These are phyloP conservation scores for Boletus holoroseus DNA, from an alignment of 1,284 basidiomycete genomes.

Conservation along the genomic window DNA sequence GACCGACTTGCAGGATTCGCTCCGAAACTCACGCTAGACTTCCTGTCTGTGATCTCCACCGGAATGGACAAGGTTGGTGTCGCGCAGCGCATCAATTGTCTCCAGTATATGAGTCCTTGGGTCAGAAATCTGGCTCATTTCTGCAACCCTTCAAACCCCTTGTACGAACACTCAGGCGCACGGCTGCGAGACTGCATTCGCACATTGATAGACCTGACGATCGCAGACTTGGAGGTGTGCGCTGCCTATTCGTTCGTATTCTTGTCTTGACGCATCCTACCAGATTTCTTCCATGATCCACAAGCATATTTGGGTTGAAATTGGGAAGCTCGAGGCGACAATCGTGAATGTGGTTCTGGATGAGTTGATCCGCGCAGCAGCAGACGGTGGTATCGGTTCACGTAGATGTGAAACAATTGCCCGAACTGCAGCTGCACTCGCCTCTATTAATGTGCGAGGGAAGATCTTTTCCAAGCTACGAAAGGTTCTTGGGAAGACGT, in stretches of 20 bases:
- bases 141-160: slow-evolving; percentile 58
- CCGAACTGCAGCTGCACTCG: slow-evolving; percentile 67
- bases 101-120: slow-evolving; percentile 84
- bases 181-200: slow-evolving; percentile 75
- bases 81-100: slow-evolving; percentile 61
- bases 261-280: slow-evolving; percentile 11
- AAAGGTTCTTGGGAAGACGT: slow-evolving; percentile 71
- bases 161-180: slow-evolving; percentile 66
- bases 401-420: slow-evolving; percentile 70
- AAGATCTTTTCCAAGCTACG: slow-evolving; percentile 73
- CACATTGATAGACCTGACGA: slow-evolving; percentile 68
- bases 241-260: slow-evolving; percentile 10
- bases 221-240: slow-evolving; percentile 61
- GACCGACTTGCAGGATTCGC: slow-evolving; percentile 66
- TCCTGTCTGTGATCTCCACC: slow-evolving; percentile 75
- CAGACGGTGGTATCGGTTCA: slow-evolving; percentile 75
- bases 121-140: slow-evolving; percentile 73
- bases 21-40: slow-evolving; percentile 80
- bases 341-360: slow-evolving; percentile 70
- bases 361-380: slow-evolving; percentile 73
- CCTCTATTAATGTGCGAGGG: slow-evolving; percentile 74
- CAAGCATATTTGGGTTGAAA: slow-evolving; percentile 69
- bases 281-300: slow-evolving; percentile 68
- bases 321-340: slow-evolving; percentile 61
- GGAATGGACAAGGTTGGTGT: slow-evolving; percentile 51